Evolutionary conservation across 2,329 filamentous ascomycete species (phyloP).

Genomic region (Botryotinia convoluta): DNA sequence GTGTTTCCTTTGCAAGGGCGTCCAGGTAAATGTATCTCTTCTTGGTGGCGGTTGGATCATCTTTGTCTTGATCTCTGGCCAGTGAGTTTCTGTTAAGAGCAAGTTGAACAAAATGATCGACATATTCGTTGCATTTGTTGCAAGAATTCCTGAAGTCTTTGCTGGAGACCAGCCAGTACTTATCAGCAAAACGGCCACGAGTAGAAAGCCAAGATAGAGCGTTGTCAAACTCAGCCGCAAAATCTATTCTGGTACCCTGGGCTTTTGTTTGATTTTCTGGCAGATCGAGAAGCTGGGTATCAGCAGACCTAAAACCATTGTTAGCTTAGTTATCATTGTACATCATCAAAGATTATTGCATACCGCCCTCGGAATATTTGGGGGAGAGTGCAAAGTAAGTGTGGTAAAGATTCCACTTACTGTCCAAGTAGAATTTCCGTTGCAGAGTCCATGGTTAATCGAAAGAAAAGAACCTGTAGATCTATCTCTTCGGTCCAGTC

Average conservation of each 20-base stretch:
- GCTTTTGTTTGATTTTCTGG: not conserved
- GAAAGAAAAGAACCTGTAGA: slow-evolving; percentile 59
- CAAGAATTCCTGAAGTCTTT: slow-evolving; percentile 36
- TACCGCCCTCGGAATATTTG: not conserved
- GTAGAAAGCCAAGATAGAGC: not conserved
- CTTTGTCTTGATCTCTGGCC: slow-evolving; percentile 37
- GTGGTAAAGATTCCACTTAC: slow-evolving; percentile 41
- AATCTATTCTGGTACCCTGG: not conserved
- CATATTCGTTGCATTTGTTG: slow-evolving; percentile 42
- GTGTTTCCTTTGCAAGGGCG: slow-evolving; percentile 49
- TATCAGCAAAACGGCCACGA: not conserved
- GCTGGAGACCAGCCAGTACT: slow-evolving; percentile 33
- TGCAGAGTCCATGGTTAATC: slow-evolving; percentile 37
- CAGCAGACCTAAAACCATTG: not conserved
- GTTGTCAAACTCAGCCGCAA: not conserved
- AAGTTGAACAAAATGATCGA: slow-evolving; percentile 44
- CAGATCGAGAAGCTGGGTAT: not conserved
- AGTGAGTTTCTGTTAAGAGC: not conserved
- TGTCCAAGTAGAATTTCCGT: slow-evolving; percentile 51
- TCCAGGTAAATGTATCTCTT: slow-evolving; percentile 42
- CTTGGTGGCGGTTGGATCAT: slow-evolving; percentile 42
- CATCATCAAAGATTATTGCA: not conserved
- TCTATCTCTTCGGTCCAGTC: slow-evolving; percentile 45
- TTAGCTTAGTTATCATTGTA: not conserved
- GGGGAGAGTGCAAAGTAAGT: not conserved